Base-by-base conservation (phyloP, 1,284 basidiomycete species). In the Pseudozyma flocculosa region DNA sequence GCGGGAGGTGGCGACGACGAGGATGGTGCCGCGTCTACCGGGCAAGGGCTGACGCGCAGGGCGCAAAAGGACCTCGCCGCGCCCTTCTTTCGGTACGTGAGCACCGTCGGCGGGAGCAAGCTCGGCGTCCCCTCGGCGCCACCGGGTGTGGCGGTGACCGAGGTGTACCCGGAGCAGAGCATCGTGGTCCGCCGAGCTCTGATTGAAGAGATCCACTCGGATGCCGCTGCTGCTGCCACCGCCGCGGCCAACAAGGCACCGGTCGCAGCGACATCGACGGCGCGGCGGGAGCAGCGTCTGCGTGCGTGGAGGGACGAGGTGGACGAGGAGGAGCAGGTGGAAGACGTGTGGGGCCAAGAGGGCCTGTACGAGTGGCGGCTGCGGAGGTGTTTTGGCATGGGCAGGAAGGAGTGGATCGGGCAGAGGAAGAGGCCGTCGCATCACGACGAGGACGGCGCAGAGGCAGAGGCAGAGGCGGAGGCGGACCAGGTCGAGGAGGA, bases 331-430 rank as follows among this genome's bases (percentile, higher is more conserved):
- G 56, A 50, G 17, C 48, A 40, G 4, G 18, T 64, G 15, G 50
- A 64, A 26, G 15, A 45, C 10, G 30, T 51, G 3, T 64, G 61
- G 61, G 56, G 61, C 2, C 52, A 46, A n/a, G 61, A 64, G 32
- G 56, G 61, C 1, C 29, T 60, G 40, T 64, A 64, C 53, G 61
- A 64, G 50, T 56, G 53, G 45, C 52, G 59, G 48, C 45, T 64
- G 45, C 46, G 61, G 2, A 45, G 42, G 5, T 47, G 45, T 4
- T 11, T 64, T 4, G 53, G 50, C 13, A 56, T 59, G 24, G 45
- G 52, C 5, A 49, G 61, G 21, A 47, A 50, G 32, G 51, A 56
- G 11, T 64, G 61, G 61, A 50, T 64, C 21, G 61, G 15, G 4
- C 9, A 37, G 21, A 26, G 43, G 18, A 59, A 32, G 36, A 45